Percentiles rank a stretch among this genome's conserved stretches.
Conservation (phyloP, 1,284 basidiomycete species). For the Ganoderma sp. region DNA sequence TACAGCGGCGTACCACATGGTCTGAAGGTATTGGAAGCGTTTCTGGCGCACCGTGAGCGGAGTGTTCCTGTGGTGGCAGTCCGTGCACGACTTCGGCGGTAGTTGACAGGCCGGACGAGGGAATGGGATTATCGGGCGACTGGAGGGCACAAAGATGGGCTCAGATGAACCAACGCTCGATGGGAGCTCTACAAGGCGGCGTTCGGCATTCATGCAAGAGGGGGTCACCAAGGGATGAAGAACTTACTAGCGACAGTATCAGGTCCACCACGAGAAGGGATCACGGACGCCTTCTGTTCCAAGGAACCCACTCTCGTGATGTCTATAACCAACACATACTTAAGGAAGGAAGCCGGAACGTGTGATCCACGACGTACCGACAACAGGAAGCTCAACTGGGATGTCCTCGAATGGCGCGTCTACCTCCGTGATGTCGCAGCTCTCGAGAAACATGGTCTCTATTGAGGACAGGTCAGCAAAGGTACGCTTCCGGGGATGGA, state of each 20-base stretch:
- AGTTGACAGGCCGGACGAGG: not conserved
- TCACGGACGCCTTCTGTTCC: not conserved
- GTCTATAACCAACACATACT: not conserved
- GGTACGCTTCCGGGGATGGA: too few relatives aligned
- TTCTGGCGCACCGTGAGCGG: constrained; percentile 3
- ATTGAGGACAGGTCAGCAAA: not conserved
- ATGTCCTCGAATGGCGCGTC: not conserved
- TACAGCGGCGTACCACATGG: constrained; percentile 1
- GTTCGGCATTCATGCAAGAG: not conserved
- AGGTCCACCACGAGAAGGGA: not conserved
- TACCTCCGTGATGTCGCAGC: constrained; percentile 9
- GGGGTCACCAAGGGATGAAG: not conserved
- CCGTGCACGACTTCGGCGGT: not conserved
- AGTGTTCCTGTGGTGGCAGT: not conserved
- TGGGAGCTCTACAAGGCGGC: not conserved
- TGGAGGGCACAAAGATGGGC: not conserved
- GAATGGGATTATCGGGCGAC: not conserved
- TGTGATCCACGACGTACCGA: not conserved
- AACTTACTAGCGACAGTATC: not conserved
- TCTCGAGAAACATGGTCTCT: not conserved
- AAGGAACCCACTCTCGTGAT: not conserved
- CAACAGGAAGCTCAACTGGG: not conserved
- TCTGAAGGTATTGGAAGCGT: not conserved
- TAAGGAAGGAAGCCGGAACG: not conserved
- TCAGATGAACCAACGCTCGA: not conserved